Evolutionary conservation across 805 yeast species (phyloP).

Genomic region (Candida sithepensis): DNA sequence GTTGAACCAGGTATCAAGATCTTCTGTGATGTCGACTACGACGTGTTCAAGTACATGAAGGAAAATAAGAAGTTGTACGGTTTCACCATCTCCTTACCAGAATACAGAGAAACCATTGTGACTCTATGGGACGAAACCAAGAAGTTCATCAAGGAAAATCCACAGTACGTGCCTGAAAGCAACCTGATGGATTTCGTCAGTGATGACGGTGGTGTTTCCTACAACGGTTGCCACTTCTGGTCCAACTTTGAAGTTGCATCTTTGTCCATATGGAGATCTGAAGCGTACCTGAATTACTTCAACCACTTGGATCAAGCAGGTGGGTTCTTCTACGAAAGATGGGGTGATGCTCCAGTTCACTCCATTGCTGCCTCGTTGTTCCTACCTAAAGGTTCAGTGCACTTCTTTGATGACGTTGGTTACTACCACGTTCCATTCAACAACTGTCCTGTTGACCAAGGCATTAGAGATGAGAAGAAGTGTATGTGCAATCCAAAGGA

Average conservation of each 20-base stretch:
- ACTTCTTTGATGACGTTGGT: conserved; percentile 82
- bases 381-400: conserved; percentile 64
- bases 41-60: conserved; percentile 76
- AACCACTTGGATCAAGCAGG: conserved; percentile 74
- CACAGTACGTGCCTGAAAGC: conserved; percentile 54
- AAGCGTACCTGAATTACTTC: conserved; percentile 68
- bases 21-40: conserved; percentile 79
- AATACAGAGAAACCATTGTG: conserved; percentile 66
- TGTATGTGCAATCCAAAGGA: conserved; percentile 73
- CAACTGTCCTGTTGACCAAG: conserved; percentile 71
- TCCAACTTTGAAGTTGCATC: conserved; percentile 83
- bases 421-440: conserved; percentile 80
- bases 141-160: conserved; percentile 56
- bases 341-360: conserved; percentile 96
- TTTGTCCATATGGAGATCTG: conserved; percentile 68
- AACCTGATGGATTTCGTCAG: conserved; percentile 70
- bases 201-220: conserved; percentile 63
- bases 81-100: conserved; percentile 76
- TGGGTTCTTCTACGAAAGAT: conserved; percentile 90
- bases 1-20: conserved; percentile 84
- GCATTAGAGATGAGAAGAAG: conserved; percentile 51
- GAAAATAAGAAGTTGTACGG: conserved; percentile 73
- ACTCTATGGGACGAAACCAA: conserved; percentile 74
- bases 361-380: conserved; percentile 82
- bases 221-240: conserved; percentile 88